phyloP scores from a whole-genome alignment of 345 rosid genomes.

The Eucalyptus viminalis region DNA sequence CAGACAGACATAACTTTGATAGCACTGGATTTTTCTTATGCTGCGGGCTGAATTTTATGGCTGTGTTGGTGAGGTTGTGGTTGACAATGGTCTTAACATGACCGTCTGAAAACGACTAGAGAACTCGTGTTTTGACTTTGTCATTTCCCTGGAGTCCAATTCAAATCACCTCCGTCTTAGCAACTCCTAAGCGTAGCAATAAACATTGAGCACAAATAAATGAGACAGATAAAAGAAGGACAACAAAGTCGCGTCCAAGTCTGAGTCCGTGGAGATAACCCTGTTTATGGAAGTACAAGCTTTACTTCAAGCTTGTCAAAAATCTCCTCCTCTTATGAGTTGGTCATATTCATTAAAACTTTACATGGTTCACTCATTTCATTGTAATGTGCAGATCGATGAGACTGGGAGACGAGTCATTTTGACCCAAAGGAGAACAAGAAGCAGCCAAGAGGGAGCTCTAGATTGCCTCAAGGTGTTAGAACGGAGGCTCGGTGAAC shows the following conservation, averaged over 20 bases:
- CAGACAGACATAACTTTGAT: not conserved
- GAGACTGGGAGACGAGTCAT: not conserved
- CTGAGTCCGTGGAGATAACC: not conserved
- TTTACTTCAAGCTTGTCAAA: not conserved
- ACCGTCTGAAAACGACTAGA: not conserved
- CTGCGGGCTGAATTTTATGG: not conserved
- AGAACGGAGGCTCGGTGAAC: constrained; percentile 11
- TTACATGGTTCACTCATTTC: not conserved
- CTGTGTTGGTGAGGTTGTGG: not conserved
- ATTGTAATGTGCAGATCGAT: not conserved
- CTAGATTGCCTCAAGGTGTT: constrained; percentile 4
- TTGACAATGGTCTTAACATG: not conserved
- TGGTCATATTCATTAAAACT: not conserved
- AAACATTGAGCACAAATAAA: not conserved
- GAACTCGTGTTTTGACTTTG: not conserved
- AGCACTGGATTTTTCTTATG: not conserved
- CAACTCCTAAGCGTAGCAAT: not conserved
- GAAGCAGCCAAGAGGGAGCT: constrained; percentile 11
- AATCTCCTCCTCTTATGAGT: not conserved
- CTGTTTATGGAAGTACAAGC: not conserved
- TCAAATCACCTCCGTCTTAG: not conserved
- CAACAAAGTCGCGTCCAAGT: not conserved
- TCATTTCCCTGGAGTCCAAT: not conserved
- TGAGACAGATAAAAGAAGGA: not conserved
- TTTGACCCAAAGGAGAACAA: not conserved